Base-by-base conservation (phyloP, 2,329 filamentous ascomycete genomes). In the Colletotrichum truncatum region DNA sequence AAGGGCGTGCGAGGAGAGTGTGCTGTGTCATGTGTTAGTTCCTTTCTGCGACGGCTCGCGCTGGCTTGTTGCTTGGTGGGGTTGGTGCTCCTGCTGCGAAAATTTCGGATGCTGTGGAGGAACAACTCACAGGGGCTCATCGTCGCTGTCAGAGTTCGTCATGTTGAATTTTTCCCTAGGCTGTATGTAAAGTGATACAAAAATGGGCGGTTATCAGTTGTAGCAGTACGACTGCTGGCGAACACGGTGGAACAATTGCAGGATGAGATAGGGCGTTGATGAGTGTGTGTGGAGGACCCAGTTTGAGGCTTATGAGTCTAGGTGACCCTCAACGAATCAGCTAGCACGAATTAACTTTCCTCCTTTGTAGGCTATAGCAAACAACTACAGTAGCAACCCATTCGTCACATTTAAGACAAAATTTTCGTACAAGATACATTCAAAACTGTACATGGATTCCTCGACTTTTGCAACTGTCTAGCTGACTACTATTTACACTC, bases 1-100 rank as follows among this genome's bases (percentile, higher is more conserved):
- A 41, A 94, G 82, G 4, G 92, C 85, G 67, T 86, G 83, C 36
- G 85, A 81, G 6, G 92, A 92, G 65, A 96, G 87, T 64, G 84
- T 82, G 66, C 89, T 91, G 54, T 2, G 14, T 45, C 12, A 11
- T 12, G n/a, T 55, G 16, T 55, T 36, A 34, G 23, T 61, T 6
- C 12, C 5, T 48, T 34, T 12, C 21, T 5, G 16, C 32, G 26
- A 43, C 7, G 26, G 11, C 10, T 49, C 41, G 26, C 18, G n/a
- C n/a, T n/a, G 26, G 39, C 25, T 23, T 26, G n/a, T 14, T 54
- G 36, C 18, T 10, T 12, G 38, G 43, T 54, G 36, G 57, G 34
- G 36, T 2, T 16, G 34, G 7, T 32, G 14, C 23, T 25, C n/a
- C 3, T 16, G 45, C 34, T 25, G 43, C 2, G 18, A 54, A 61